Base-by-base conservation (phyloP, 257 asterid genomes). In the Jacaranda mimosifolia region DNA sequence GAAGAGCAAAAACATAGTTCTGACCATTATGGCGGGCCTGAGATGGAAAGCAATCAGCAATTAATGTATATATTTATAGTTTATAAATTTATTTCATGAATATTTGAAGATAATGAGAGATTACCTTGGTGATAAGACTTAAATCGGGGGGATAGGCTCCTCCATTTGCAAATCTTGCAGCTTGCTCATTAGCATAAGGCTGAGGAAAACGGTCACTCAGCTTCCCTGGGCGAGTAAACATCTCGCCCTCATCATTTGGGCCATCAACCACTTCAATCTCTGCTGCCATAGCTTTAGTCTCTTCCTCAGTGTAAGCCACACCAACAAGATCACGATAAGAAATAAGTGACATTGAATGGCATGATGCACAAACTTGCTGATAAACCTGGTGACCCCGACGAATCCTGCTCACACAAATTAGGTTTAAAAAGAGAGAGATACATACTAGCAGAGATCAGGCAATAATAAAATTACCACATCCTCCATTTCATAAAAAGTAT, bases 141-240 rank as follows among this genome's bases (percentile, higher is more conserved):
- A 91, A 79, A 85, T 91, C 97, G 43, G 96, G 97, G 74, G 97
- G 96, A 70, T 90, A 91, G 64, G 96, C 96, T 64, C 97, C 97
- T 82, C 97, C 96, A 81, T 91, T 91, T 21, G 97, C 97, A 82
- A 87, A 91, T 65, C 97, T 87, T 59, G 97, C 96, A 66, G 97
- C 96, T 73, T 89, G 86, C 74, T 90, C 97, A 71, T 91, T 91
- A 26, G 94, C 64, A 77, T 91, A 91, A 73, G 97, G 97, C 84
- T 88, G 82, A 39, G 94, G 96, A 42, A 91, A 90, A 79, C 94
- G 92, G 72, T 91, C 97, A 72, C 91, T 91, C 80, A 87, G 84
- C 85, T 86, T 91, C 63, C 97, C 97, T 43, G 97, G 92, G 46
- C 91, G 94, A 40, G 91, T 84, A 67, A 78, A 91, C 97, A 91